Evolutionary conservation across 2,329 filamentous ascomycete genomes (phyloP).

Genomic region (Claviceps pusilla): DNA sequence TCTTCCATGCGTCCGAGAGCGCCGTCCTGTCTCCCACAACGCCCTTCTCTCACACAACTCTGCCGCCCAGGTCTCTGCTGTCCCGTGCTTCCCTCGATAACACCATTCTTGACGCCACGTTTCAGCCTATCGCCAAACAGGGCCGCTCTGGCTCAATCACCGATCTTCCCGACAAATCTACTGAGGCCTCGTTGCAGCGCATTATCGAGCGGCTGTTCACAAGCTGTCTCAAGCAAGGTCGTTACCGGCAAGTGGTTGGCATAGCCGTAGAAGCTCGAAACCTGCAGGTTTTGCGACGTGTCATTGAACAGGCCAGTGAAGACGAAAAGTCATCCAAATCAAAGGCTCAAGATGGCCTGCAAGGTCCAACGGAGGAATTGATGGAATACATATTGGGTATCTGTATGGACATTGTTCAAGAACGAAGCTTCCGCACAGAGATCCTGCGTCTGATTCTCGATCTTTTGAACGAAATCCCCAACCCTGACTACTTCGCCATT

Average conservation of each 20-base stretch:
- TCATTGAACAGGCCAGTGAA: slow-evolving; percentile 78
- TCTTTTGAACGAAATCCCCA: slow-evolving; percentile 82
- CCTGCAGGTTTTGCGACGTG: slow-evolving; percentile 68
- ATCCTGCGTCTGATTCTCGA: slow-evolving; percentile 88
- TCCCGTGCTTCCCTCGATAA: slow-evolving; percentile 61
- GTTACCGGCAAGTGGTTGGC: slow-evolving; percentile 90
- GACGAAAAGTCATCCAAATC: slow-evolving; percentile 60
- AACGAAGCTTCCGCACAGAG: slow-evolving; percentile 67
- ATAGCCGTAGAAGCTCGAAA: slow-evolving; percentile 93
- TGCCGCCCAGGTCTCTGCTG: slow-evolving; percentile 90
- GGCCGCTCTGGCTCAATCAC: slow-evolving; percentile 46
- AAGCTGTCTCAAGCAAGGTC: slow-evolving; percentile 68
- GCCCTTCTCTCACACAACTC: slow-evolving; percentile 83
- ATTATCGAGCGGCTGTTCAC: slow-evolving; percentile 86
- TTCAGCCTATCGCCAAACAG: slow-evolving; percentile 37
- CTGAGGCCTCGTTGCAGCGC: slow-evolving; percentile 64
- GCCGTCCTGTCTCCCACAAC: slow-evolving; percentile 76
- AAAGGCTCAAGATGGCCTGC: slow-evolving; percentile 32
- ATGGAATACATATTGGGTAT: slow-evolving; percentile 95
- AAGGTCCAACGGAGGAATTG: slow-evolving; percentile 65
- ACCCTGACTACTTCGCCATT: slow-evolving; percentile 93
- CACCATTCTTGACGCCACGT: slow-evolving; percentile 43
- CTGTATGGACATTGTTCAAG: slow-evolving; percentile 95
- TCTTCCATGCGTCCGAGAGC: slow-evolving; percentile 52
- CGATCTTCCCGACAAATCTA: slow-evolving; percentile 50